Base-by-base conservation (phyloP, 768 basidiomycete species). In the Suillus luteus region DNA sequence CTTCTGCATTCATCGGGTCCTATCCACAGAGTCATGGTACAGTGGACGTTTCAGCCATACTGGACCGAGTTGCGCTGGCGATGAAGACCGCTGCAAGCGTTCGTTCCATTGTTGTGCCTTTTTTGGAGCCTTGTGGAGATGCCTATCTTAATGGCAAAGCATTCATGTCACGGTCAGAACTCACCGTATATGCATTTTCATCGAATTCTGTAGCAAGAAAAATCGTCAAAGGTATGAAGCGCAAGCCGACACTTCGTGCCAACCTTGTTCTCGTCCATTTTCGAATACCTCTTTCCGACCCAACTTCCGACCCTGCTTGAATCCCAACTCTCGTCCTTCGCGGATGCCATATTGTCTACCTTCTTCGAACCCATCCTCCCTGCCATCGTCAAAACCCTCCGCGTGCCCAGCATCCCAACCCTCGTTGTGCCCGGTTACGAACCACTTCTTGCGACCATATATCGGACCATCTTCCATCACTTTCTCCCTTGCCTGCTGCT, bases 151-250 rank as follows among this genome's bases (percentile, higher is more conserved):
- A 68, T 41, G 11, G n/a, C 38, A 1, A 22, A 33, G 3, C 14
- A 55, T 38, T 35, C n/a, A 38, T 24, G 27, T 33, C 22, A 22
- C n/a, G 12, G 12, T n/a, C n/a, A 46, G 54, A 12, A 75, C 74
- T 73, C 33, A 75, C 74, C 64, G 60, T 64, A 10, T 62, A 55
- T 40, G 72, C 70, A 1, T 59, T 62, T 10, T 70, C 69, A 65
- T 76, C 76, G 65, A 77, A 72, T 64, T 86, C 83, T 67, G 80
- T 74, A 27, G 76, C 75, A 60, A 87, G 72, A 72, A 86, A 85
- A 44, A 31, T 77, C 77, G 71, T 89, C 85, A 74, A 89, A 86
- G 10, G 84, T 85, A 58, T 83, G 81, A 33, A 86, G 64, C 0
- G 86, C 87, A 65, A 80, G 81, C 52, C 75, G 73, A 37, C 85